These are phyloP conservation scores for Porphyrellus cyaneotinctus DNA, from an alignment of 768 basidiomycete genomes.

Conservation along the genomic window DNA sequence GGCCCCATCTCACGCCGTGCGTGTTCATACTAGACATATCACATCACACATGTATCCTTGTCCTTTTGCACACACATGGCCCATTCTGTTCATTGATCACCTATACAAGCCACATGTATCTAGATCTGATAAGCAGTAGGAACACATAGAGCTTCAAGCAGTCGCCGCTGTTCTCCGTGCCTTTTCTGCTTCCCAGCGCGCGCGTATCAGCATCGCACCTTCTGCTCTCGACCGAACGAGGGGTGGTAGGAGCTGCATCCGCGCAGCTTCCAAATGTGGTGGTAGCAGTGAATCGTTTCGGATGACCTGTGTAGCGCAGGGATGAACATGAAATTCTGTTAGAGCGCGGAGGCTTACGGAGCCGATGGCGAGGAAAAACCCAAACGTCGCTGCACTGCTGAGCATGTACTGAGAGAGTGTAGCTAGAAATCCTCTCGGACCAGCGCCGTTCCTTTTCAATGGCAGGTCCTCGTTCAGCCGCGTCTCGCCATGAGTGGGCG, in stretches of 20 bases:
- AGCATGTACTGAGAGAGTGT: conserved; percentile 99
- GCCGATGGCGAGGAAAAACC: conserved; percentile 94
- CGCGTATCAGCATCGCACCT: conserved; percentile 65
- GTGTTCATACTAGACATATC: conserved; percentile 17
- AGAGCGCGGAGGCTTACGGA: conserved; percentile 51
- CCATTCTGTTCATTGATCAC: conserved; percentile 12
- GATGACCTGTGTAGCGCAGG: conserved; percentile 69
- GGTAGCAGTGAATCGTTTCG: conserved; percentile 69
- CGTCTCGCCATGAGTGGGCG: neutral
- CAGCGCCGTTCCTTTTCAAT: conserved; percentile 76
- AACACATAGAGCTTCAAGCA: conserved; percentile 6
- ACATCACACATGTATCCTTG: conserved; percentile 17
- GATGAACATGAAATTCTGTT: neutral
- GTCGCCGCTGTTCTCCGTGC: conserved; percentile 20
- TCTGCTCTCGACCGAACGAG: conserved; percentile 61
- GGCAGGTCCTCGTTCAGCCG: conserved; percentile 4
- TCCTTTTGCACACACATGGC: conserved; percentile 11
- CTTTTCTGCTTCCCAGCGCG: conserved; percentile 71
- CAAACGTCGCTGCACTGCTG: conserved; percentile 94
- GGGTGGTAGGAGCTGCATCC: conserved; percentile 53
- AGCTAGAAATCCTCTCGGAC: conserved; percentile 83
- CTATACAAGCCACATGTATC: conserved; percentile 9
- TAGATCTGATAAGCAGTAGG: conserved; percentile 10
- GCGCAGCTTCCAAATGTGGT: conserved; percentile 60
- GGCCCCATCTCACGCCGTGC: conserved; percentile 21